Evolutionary conservation across 148 eudicot species (phyloP).

Genomic region (Diospyros lotus): DNA sequence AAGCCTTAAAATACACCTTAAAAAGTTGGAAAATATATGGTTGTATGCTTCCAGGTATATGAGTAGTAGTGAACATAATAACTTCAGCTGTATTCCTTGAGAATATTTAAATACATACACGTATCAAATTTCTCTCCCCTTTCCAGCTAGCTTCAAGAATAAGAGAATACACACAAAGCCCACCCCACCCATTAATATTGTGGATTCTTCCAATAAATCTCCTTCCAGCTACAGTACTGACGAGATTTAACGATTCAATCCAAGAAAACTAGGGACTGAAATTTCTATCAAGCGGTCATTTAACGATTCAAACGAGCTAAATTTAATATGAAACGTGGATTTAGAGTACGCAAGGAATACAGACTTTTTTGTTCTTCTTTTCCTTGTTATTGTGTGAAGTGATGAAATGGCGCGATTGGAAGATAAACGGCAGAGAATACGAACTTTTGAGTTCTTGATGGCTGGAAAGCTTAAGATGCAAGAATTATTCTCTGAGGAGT

Average conservation of each 20-base stretch:
- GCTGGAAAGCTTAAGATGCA: slow-evolving; percentile 20
- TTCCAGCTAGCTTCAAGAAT: slow-evolving; percentile 4
- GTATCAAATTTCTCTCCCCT: neutral
- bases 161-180: too few species aligned
- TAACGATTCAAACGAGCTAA: too few species aligned
- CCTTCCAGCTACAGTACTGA: too few species aligned
- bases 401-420: neutral
- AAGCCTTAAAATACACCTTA: neutral
- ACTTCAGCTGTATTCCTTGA: neutral
- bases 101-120: neutral
- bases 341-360: too few species aligned
- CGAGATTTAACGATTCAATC: neutral
- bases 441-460: neutral
- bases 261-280: neutral
- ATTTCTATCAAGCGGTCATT: too few species aligned
- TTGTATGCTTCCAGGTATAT: neutral
- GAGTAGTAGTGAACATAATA: neutral
- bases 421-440: neutral
- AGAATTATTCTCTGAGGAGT: slow-evolving; percentile 17
- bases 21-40: neutral
- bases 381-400: neutral
- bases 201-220: too few species aligned
- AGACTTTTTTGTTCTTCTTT: too few species aligned
- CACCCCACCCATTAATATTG: too few species aligned
- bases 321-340: too few species aligned